phyloP scores from a whole-genome alignment of 352 stramenopile genomes.

The Phytopythium vexans region DNA sequence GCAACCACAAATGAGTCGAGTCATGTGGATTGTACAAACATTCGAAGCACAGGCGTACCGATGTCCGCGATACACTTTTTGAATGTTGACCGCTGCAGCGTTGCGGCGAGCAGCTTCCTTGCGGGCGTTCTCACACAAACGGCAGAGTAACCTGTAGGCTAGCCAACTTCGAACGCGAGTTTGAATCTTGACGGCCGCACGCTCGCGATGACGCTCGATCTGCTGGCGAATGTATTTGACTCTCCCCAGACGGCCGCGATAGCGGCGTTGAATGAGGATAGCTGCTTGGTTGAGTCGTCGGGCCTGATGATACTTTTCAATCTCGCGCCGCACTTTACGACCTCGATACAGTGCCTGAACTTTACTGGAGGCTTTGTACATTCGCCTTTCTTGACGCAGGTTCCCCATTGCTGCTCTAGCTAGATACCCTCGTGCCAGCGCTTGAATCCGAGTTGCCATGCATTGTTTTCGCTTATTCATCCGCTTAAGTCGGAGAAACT shows the following conservation, averaged over 20 bases:
- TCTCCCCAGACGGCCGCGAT: constrained; percentile 63
- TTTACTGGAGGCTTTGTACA: constrained; percentile 35
- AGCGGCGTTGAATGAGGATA: constrained; percentile 60
- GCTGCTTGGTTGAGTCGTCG: constrained; percentile 39
- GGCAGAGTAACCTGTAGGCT: constrained; percentile 25
- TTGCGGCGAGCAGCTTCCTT: constrained; percentile 29
- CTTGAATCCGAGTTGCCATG: constrained; percentile 55
- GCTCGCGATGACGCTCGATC: constrained; percentile 46
- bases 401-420: constrained; percentile 20
- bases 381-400: constrained; percentile 17
- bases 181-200: constrained; percentile 57
- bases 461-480: constrained; percentile 30
- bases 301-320: constrained; percentile 18
- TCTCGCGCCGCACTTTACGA: constrained; percentile 35
- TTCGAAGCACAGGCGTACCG: constrained; percentile 24
- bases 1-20: constrained; percentile 1
- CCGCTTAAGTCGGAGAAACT: constrained; percentile 60
- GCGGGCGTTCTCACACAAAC: constrained; percentile 27
- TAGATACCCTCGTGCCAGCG: constrained; percentile 36
- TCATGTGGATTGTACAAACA: neutral
- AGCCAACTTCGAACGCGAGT: constrained; percentile 35
- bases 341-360: constrained; percentile 64
- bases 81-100: constrained; percentile 48
- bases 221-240: constrained; percentile 54
- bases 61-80: constrained; percentile 71